These are phyloP conservation scores for Metroxylon sagu DNA, from an alignment of 176 grass and related monocot genomes.

Conservation along the genomic window DNA sequence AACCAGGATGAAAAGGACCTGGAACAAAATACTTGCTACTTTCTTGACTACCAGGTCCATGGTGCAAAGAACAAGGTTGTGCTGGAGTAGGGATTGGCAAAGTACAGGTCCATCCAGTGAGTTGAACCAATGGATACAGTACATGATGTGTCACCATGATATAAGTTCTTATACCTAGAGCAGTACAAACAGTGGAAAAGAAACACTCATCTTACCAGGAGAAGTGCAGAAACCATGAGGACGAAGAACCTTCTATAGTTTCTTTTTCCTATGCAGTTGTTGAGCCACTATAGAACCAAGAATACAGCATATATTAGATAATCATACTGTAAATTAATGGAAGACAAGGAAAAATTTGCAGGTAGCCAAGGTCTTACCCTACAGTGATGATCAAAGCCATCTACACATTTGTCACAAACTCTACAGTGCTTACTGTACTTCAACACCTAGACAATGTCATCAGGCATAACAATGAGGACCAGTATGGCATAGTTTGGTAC, in stretches of 20 bases:
- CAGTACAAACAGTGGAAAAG: constrained; percentile 2
- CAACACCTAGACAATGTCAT: constrained; percentile 44
- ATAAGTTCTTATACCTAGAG: background rate
- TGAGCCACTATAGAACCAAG: constrained; percentile 62
- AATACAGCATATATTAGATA: background rate
- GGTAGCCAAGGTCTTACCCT: constrained; percentile 36
- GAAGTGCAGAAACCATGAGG: constrained; percentile 77
- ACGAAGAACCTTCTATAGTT: constrained; percentile 85
- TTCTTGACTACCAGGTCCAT: constrained; percentile 11
- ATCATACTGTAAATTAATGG: too few relatives aligned
- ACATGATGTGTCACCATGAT: too few relatives aligned
- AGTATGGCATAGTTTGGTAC: too few relatives aligned
- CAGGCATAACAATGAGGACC: too few relatives aligned
- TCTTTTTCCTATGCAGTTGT: constrained; percentile 90
- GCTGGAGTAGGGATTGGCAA: too few relatives aligned
- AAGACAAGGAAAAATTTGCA: too few relatives aligned
- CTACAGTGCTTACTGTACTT: constrained; percentile 97
- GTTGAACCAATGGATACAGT: too few relatives aligned
- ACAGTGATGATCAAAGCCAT: constrained; percentile 97
- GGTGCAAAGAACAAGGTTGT: background rate
- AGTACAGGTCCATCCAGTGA: too few relatives aligned
- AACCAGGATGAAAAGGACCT: constrained; percentile 47
- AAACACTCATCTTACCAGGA: constrained; percentile 45
- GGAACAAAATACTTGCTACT: constrained; percentile 33
- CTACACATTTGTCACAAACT: constrained; percentile 96